These are phyloP conservation scores for Terfezia boudieri DNA, from an alignment of 495 filamentous ascomycete species.

Conservation along the genomic window DNA sequence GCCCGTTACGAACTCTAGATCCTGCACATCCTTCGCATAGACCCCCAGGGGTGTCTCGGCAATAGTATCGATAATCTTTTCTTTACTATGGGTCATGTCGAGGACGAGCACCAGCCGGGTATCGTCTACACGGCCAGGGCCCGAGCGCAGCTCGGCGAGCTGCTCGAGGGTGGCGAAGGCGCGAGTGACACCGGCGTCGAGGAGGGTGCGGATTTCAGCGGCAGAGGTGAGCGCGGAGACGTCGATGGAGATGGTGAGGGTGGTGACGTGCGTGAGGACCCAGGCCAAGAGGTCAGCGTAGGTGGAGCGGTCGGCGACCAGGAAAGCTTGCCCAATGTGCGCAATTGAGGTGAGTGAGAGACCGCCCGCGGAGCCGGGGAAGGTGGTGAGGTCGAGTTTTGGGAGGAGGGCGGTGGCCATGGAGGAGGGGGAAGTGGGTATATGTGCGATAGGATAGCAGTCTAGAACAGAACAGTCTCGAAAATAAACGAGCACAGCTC, in stretches of 20 bases:
- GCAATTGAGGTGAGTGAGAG: constrained; percentile 36
- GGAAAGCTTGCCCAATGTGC: constrained; percentile 54
- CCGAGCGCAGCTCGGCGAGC: constrained; percentile 32
- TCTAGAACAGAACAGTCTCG: no score
- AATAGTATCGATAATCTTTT: constrained; percentile 33
- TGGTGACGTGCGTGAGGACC: constrained; percentile 21
- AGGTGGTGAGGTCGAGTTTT: constrained; percentile 30
- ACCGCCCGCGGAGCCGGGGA: constrained; percentile 18
- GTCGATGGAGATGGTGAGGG: constrained; percentile 48
- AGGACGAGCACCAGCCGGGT: constrained; percentile 33
- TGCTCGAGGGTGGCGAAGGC: constrained; percentile 58
- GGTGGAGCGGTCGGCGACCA: constrained; percentile 35
- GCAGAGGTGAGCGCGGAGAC: constrained; percentile 42
- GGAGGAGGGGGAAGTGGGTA: background rate
- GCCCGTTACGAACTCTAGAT: constrained; percentile 21
- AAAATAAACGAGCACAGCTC: no score
- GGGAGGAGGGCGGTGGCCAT: constrained; percentile 20
- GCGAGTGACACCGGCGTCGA: constrained; percentile 71
- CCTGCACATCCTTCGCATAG: constrained; percentile 24
- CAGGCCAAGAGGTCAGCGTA: constrained; percentile 41
- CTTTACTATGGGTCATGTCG: constrained; percentile 23
- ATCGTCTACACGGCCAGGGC: constrained; percentile 24
- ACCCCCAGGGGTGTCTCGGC: constrained; percentile 28
- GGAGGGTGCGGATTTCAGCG: constrained; percentile 52
- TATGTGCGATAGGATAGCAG: background rate